Conservation (phyloP, 2,329 filamentous ascomycete genomes). For the Aureobasidium sp. region DNA sequence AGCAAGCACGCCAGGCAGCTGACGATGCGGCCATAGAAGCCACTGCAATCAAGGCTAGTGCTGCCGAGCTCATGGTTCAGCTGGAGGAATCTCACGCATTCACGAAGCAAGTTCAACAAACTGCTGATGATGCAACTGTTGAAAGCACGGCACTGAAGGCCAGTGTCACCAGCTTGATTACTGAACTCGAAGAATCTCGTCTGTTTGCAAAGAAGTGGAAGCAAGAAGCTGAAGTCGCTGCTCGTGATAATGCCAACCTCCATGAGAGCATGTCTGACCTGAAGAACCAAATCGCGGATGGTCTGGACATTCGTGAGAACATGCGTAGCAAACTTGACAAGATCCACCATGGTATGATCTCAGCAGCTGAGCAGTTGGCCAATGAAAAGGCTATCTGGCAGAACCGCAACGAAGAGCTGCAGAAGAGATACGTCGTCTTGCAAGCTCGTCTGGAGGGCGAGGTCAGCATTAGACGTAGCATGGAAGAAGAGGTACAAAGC, state of each 20-base stretch:
- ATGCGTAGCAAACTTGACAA: conserved; percentile 78
- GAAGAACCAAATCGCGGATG: conserved; percentile 73
- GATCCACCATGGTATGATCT: conserved; percentile 79
- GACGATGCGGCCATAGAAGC: conserved; percentile 8
- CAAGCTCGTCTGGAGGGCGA: conserved; percentile 42
- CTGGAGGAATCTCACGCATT: conserved; percentile 1
- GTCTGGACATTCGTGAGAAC: conserved; percentile 70
- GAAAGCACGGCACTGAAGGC: conserved; percentile 37
- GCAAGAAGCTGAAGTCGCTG: conserved; percentile 47
- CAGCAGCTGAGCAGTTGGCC: conserved; percentile 67
- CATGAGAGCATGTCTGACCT: conserved; percentile 65
- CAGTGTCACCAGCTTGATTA: conserved; percentile 52
- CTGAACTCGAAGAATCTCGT: conserved; percentile 56
- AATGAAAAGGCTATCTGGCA: conserved; percentile 73
- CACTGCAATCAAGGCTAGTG: conserved; percentile 8
- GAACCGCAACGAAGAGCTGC: conserved; percentile 54
- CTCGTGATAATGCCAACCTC: conserved; percentile 60
- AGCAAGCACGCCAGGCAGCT: conserved; percentile 7
- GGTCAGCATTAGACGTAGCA: conserved; percentile 34
- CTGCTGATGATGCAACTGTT: neutral
- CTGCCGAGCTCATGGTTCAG: conserved; percentile 2
- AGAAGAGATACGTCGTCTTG: conserved; percentile 45
- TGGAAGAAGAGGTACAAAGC: conserved; percentile 39
- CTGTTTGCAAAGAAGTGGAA: conserved; percentile 51
- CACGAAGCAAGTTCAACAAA: neutral